Percentiles rank a stretch among this genome's conserved stretches.
phyloP scores from a whole-genome alignment of 768 basidiomycete species.

The Termitomyces sp. region DNA sequence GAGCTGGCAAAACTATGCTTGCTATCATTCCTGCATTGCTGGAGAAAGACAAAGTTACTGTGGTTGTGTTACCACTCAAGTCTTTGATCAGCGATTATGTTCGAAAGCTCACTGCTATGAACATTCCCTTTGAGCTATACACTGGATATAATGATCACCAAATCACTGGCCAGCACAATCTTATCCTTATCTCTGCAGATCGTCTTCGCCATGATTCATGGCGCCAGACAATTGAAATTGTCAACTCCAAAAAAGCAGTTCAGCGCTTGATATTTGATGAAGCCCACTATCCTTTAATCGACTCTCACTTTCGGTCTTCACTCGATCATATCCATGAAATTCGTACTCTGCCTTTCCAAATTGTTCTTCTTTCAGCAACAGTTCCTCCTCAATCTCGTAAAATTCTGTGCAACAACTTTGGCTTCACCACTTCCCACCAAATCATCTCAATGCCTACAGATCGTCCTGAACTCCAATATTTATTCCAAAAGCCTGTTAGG shows the following conservation, averaged over 20 bases:
- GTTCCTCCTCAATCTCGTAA: background rate
- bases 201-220: background rate
- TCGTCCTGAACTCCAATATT: background rate
- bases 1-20: background rate
- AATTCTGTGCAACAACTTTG: background rate
- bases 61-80: background rate
- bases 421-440: background rate
- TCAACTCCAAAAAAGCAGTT: background rate
- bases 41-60: background rate
- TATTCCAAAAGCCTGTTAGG: background rate
- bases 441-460: background rate
- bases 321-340: background rate
- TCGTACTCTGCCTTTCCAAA: background rate
- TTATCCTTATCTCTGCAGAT: background rate
- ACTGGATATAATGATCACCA: background rate
- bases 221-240: background rate
- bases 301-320: background rate
- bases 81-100: background rate
- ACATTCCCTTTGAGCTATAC: background rate
- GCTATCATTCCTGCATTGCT: background rate
- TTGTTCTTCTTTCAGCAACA: background rate
- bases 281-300: background rate
- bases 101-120: background rate
- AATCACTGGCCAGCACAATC: background rate
- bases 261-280: background rate